Evolutionary conservation across 108 stramenopile genomes (phyloP).

Genomic region (Fistulifera solaris): DNA sequence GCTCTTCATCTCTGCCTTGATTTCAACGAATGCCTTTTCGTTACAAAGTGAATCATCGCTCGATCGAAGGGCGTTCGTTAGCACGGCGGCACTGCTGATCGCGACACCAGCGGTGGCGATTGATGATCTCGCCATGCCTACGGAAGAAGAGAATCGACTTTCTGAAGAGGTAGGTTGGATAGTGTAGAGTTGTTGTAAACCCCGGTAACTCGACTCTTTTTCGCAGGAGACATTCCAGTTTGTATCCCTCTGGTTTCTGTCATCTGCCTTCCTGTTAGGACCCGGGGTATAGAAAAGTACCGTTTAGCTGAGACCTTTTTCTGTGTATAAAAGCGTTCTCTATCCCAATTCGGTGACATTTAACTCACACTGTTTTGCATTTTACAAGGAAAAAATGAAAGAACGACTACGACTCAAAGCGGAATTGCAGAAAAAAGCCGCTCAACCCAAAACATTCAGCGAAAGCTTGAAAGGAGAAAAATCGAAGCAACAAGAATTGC

Average conservation of each 20-base stretch:
- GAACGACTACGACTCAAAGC: constrained; percentile 62
- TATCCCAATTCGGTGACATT: constrained; percentile 73
- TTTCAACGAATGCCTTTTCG: background rate
- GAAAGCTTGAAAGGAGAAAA: constrained; percentile 56
- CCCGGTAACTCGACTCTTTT: constrained; percentile 58
- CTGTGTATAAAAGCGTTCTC: constrained; percentile 42
- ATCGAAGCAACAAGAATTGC: constrained; percentile 49
- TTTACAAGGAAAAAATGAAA: constrained; percentile 32
- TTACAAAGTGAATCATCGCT: background rate
- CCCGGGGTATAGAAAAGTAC: constrained; percentile 28
- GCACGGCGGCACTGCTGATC: background rate
- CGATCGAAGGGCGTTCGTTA: constrained; percentile 4
- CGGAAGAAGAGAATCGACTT: constrained; percentile 38
- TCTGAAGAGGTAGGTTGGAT: constrained; percentile 33
- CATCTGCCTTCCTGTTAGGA: constrained; percentile 17
- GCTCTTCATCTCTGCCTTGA: background rate
- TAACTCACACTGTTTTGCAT: constrained; percentile 1
- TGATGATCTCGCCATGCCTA: constrained; percentile 70
- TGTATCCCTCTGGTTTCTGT: constrained; percentile 20
- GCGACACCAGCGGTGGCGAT: constrained; percentile 12
- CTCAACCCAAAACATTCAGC: constrained; percentile 35
- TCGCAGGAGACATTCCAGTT: constrained; percentile 21
- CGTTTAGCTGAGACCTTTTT: constrained; percentile 64
- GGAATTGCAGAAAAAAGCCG: constrained; percentile 61
- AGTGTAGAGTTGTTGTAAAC: background rate